Evolutionary conservation across 257 asterid species (phyloP), one percentile per base, ranked within the genome.

Genomic region (Capsicum pubescens): DNA sequence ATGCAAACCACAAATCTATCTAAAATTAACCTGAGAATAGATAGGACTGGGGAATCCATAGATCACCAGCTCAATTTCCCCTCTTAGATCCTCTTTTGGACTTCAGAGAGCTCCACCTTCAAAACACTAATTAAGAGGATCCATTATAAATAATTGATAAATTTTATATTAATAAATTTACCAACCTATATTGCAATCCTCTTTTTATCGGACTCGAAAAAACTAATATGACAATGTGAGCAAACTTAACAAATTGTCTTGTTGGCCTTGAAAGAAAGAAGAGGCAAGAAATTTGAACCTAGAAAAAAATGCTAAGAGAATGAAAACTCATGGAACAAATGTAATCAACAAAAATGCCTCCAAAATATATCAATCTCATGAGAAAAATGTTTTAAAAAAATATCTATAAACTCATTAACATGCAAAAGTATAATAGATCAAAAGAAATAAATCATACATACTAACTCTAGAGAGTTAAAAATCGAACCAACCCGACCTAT

Each of bases 51-150:
- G 97, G 97, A 85, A 91, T 89, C 93, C 97, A 94, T 93, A 94
- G 58, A 86, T 89, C 86, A 91, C 90, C 97, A 92, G 93, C 98
- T 90, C 88, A 21, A 90, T 90, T 87, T 85, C 82, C 93, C 95
- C 89, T 63, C 86, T 87, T 72, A 86, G 87, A 87, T 88, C 98
- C 95, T 91, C 92, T 85, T 69, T 93, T 94, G 98, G 92, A 93
- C 93, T 89, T 93, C 90, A 91, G 89, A 94, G 92, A 94, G 97
- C 97, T 94, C 98, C 88, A 91, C 94, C 56, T 91, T 57, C 55
- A 63, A 81, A 54, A 88, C 85, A 88, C 86, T 85, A 84, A 81
- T 76, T 57, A 32, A 46, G 6, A 44, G 48, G 8, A 44, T 44
- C 6, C 7, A 44, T 44, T 7, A 44, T 44, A 44, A 44, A 44